phyloP scores from a whole-genome alignment of 129 eudicot genomes.

The Oenanthe sinensis region DNA sequence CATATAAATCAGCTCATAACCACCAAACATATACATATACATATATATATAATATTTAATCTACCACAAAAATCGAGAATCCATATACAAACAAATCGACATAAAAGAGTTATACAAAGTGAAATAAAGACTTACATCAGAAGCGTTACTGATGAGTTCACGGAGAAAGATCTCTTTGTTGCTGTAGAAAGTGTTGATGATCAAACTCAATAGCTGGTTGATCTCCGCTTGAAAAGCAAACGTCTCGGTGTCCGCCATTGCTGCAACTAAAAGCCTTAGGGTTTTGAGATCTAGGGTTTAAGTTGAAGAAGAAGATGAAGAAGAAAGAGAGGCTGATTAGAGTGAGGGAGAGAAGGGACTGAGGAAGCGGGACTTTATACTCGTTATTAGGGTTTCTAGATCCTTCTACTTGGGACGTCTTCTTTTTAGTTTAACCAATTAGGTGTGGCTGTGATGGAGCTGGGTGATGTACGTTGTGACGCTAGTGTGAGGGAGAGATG shows the following conservation, averaged over 20 bases:
- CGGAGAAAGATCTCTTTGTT: constrained; percentile 89
- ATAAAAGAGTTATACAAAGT: too few species aligned
- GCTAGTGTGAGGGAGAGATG: not conserved
- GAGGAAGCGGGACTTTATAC: not conserved
- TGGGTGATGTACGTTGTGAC: not conserved
- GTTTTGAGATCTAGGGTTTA: not conserved
- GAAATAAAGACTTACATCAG: constrained; percentile 45
- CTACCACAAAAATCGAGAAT: not conserved
- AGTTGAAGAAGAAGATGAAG: not conserved
- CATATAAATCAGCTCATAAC: too few species aligned
- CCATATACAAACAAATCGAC: not conserved
- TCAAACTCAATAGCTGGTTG: constrained; percentile 74
- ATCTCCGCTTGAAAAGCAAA: constrained; percentile 91
- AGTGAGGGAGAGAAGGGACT: not conserved
- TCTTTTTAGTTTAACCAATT: not conserved
- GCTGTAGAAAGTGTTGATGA: constrained; percentile 86
- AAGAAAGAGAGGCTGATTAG: not conserved
- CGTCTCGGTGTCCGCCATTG: constrained; percentile 82
- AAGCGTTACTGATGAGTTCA: constrained; percentile 74
- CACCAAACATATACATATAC: too few species aligned
- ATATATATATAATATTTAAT: too few species aligned
- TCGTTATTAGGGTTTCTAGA: constrained; percentile 14
- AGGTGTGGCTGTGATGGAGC: not conserved
- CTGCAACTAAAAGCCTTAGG: not conserved
- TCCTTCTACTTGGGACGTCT: constrained; percentile 4